phyloP scores from a whole-genome alignment of 2,329 filamentous ascomycete genomes.

The Xylaria sp. region DNA sequence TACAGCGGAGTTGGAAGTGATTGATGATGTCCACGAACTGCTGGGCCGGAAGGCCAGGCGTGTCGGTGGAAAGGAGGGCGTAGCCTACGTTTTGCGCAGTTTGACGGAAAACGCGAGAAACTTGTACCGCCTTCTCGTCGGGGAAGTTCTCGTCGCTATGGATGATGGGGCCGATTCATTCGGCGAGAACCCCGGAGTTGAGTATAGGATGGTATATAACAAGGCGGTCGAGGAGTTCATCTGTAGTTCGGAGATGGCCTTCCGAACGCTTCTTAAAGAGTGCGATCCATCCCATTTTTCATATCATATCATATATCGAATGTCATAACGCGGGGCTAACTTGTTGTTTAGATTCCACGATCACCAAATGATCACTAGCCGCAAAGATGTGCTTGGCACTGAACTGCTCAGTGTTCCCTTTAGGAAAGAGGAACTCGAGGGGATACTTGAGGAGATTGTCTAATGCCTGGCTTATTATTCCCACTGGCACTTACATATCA shows the following conservation, averaged over 20 bases:
- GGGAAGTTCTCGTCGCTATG: constrained; percentile 71
- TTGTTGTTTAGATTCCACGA: constrained; percentile 69
- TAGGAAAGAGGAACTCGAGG: constrained; percentile 80
- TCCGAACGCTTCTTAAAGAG: constrained; percentile 90
- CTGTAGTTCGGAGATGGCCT: constrained; percentile 92
- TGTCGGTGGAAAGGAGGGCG: constrained; percentile 83
- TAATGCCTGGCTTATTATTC: constrained; percentile 23
- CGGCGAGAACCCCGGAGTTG: constrained; percentile 64
- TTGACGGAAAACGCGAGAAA: constrained; percentile 88
- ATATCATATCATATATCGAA: constrained; percentile 14
- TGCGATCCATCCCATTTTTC: constrained; percentile 38
- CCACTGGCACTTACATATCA: background rate
- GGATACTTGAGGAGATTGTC: constrained; percentile 71
- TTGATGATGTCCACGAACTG: constrained; percentile 85
- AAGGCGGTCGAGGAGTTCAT: constrained; percentile 97
- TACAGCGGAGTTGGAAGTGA: constrained; percentile 69
- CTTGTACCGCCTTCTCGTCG: constrained; percentile 77
- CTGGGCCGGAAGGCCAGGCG: constrained; percentile 74
- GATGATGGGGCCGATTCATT: constrained; percentile 51
- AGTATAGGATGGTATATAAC: constrained; percentile 88
- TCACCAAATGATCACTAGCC: constrained; percentile 91
- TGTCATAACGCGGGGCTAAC: constrained; percentile 14
- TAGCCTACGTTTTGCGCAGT: constrained; percentile 83
- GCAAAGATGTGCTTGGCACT: constrained; percentile 77
- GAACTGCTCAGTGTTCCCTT: constrained; percentile 85